Conservation (phyloP, 2,329 filamentous ascomycete genomes). For the Byssothecium circinans region DNA sequence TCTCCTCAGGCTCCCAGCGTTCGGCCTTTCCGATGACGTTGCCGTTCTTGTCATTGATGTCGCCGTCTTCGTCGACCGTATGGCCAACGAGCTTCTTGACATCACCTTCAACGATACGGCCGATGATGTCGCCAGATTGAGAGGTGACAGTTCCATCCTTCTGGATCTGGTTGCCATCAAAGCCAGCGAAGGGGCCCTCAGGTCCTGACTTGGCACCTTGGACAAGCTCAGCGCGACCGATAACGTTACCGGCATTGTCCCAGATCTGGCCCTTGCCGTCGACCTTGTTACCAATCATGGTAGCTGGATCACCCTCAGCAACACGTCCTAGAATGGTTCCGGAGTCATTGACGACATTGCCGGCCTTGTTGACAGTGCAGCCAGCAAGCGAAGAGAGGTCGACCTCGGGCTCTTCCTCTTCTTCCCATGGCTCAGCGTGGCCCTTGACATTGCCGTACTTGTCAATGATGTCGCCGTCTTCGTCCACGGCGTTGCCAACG, state of each 20-base stretch:
- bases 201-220: constrained; percentile 53
- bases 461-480: constrained; percentile 81
- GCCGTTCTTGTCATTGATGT: constrained; percentile 57
- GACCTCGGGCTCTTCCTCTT: constrained; percentile 52
- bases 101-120: constrained; percentile 54
- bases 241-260: constrained; percentile 64
- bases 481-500: constrained; percentile 73
- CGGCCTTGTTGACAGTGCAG: constrained; percentile 65
- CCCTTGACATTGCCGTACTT: constrained; percentile 68
- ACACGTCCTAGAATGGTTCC: constrained; percentile 63
- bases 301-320: constrained; percentile 58
- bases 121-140: constrained; percentile 50
- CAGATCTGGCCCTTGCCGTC: constrained; percentile 65
- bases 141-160: constrained; percentile 61
- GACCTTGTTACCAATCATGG: constrained; percentile 63
- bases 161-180: constrained; percentile 57
- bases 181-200: constrained; percentile 63
- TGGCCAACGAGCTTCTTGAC: constrained; percentile 55
- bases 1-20: constrained; percentile 57
- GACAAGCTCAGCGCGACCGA: constrained; percentile 61
- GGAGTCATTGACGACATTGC: constrained; percentile 62
- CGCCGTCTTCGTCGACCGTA: constrained; percentile 55
- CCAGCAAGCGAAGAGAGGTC: constrained; percentile 64
- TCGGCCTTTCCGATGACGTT: constrained; percentile 57
- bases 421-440: constrained; percentile 59